Evolutionary conservation across 768 basidiomycete genomes (phyloP).

Genomic region (Trametes villosa): DNA sequence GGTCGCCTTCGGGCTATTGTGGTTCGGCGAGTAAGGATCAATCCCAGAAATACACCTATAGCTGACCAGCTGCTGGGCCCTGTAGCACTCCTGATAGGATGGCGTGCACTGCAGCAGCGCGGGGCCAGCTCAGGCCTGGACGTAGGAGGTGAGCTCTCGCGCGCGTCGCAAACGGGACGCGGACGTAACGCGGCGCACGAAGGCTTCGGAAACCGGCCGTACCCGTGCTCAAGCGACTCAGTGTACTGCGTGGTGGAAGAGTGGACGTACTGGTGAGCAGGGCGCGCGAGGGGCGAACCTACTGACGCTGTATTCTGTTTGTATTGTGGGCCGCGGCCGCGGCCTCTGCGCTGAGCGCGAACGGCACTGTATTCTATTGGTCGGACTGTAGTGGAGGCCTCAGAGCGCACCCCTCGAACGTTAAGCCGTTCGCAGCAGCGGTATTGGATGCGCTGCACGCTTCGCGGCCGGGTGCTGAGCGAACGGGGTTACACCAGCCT

Average conservation of each 20-base stretch:
- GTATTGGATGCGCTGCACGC: background rate
- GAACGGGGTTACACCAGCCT: no score
- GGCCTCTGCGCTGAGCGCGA: background rate
- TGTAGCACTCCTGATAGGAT: constrained; percentile 49
- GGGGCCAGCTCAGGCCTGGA: constrained; percentile 7
- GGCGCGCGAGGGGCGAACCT: background rate
- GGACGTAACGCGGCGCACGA: constrained; percentile 24
- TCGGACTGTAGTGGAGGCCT: background rate
- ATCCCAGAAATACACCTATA: background rate
- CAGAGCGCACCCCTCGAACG: background rate
- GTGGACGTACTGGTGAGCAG: constrained; percentile 52
- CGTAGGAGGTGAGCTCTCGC: constrained; percentile 25
- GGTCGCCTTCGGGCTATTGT: constrained; percentile 71
- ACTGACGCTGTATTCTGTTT: background rate
- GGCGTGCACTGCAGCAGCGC: constrained; percentile 42
- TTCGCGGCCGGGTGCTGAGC: background rate
- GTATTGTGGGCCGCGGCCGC: no score
- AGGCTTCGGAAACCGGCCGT: constrained; percentile 41
- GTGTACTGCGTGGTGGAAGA: constrained; percentile 75
- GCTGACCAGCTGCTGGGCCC: background rate
- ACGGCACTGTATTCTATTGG: background rate
- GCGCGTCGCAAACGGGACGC: constrained; percentile 22
- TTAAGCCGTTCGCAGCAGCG: background rate
- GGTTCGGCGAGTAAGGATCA: constrained; percentile 61
- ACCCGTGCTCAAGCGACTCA: constrained; percentile 62